phyloP scores from a whole-genome alignment of 2,329 filamentous ascomycete species.

The Aureobasidium sp. region DNA sequence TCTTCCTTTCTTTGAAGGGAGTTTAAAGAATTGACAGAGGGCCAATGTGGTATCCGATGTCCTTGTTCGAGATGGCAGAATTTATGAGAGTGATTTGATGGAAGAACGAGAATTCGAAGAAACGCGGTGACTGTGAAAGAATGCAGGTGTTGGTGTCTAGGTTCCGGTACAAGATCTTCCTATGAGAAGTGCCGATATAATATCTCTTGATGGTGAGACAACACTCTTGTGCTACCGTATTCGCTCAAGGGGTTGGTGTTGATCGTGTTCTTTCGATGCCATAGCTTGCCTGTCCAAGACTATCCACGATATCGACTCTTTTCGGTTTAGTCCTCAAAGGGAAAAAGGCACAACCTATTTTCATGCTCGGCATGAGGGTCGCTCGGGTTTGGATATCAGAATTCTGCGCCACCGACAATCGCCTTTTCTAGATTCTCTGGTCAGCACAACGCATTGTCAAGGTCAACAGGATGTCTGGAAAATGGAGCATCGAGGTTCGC shows the following conservation, averaged over 20 bases:
- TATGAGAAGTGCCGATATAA: neutral
- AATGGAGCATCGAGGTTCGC: neutral
- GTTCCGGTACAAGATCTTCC: neutral
- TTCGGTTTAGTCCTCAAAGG: neutral
- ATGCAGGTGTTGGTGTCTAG: neutral
- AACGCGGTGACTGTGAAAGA: neutral
- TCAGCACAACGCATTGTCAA: neutral
- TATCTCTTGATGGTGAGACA: neutral
- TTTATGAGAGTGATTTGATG: too few species aligned
- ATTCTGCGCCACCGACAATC: neutral
- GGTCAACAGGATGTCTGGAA: neutral
- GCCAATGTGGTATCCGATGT: neutral
- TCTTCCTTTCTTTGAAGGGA: neutral
- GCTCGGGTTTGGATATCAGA: neutral
- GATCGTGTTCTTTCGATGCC: neutral
- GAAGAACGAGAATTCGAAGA: neutral
- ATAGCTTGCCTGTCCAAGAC: neutral
- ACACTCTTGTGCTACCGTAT: neutral
- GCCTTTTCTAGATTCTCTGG: neutral
- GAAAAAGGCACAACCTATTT: neutral
- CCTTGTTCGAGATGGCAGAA: neutral
- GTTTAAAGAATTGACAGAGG: neutral
- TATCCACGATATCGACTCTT: neutral
- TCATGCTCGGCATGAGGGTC: neutral
- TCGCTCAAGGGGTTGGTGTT: neutral